These are phyloP conservation scores for Salix arbutifolia DNA, from an alignment of 345 rosid genomes.

Conservation along the genomic window DNA sequence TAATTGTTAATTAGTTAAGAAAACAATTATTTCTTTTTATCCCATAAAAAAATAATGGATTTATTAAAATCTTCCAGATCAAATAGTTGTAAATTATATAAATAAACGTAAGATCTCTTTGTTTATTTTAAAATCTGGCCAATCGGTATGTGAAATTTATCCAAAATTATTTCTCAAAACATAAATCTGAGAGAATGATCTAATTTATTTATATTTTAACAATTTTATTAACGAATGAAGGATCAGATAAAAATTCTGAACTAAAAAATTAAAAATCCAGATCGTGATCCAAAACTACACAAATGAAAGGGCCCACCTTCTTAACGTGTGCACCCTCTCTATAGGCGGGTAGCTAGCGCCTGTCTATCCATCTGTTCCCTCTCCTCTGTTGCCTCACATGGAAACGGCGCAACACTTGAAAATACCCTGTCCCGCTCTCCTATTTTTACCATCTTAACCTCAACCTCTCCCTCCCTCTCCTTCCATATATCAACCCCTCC, in stretches of 20 bases:
- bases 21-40: no score
- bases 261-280: not conserved
- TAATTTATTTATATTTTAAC: not conserved
- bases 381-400: constrained; percentile 7
- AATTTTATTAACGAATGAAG: not conserved
- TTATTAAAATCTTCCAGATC: no score
- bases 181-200: no score
- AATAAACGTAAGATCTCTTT: no score
- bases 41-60: no score
- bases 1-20: no score
- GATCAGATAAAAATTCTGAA: not conserved
- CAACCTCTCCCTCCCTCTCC: constrained; percentile 6
- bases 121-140: no score
- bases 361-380: constrained; percentile 16
- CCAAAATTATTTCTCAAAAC: no score
- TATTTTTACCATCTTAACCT: constrained; percentile 15
- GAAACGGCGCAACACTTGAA: constrained; percentile 16
- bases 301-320: not conserved
- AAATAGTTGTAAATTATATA: no score
- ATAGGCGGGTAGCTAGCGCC: constrained; percentile 6
- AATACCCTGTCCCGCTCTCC: constrained; percentile 27
- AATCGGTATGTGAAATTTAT: no score
- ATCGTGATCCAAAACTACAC: not conserved
- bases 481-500: not conserved
- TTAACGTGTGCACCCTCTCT: constrained; percentile 22